Conservation (phyloP, 2,329 filamentous ascomycete species). For the Lasiodiplodia gonubiensis region DNA sequence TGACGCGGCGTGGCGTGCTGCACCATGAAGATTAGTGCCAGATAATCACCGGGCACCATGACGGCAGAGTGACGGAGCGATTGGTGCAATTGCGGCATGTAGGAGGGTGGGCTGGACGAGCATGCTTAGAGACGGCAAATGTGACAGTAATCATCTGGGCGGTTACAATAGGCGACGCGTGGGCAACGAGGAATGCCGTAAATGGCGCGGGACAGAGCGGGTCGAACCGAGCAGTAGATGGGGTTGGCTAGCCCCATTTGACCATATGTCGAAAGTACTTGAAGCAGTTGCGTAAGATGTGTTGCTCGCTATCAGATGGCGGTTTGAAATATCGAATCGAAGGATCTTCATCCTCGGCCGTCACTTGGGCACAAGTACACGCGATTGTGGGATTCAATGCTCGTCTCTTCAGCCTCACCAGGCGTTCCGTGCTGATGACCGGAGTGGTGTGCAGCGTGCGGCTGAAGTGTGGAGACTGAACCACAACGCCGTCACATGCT, state of each 20-base stretch:
- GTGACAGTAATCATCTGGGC: not conserved
- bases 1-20: conserved; percentile 1
- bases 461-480: not conserved
- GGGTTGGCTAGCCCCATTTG: not conserved
- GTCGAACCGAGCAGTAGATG: conserved; percentile 22
- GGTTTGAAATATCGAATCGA: not conserved
- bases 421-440: conserved; percentile 2
- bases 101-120: not conserved
- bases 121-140: conserved; percentile 4
- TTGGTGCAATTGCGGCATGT: not conserved
- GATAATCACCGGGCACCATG: not conserved
- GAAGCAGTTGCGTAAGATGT: conserved; percentile 10
- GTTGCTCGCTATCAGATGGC: not conserved
- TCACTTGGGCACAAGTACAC: not conserved
- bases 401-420: conserved; percentile 1
- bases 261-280: conserved; percentile 6
- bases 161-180: not conserved
- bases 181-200: not conserved
- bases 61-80: not conserved
- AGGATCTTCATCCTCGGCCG: not conserved
- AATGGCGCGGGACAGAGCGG: conserved; percentile 10
- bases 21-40: conserved; percentile 4
- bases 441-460: conserved; percentile 6
- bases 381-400: not conserved
- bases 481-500: not conserved